Evolutionary conservation across 2,329 filamentous ascomycete species (phyloP).

Genomic region (Septoria petroselini): DNA sequence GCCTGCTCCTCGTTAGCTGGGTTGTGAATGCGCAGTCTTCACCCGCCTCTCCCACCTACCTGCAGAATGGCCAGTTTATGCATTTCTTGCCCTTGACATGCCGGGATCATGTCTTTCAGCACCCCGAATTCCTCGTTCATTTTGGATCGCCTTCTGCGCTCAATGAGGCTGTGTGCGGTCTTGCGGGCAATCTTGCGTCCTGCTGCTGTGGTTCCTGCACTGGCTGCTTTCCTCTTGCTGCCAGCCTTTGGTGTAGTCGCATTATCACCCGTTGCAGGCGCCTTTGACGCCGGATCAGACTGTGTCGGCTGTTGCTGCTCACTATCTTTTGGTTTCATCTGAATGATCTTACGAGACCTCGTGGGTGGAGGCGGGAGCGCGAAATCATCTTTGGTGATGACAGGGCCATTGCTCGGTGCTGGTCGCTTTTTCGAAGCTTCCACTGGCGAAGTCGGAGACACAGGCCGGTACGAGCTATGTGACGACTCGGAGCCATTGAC

Average conservation of each 20-base stretch:
- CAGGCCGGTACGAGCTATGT: conserved; percentile 41
- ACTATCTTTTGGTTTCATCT: conserved; percentile 74
- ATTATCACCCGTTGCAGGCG: conserved; percentile 23
- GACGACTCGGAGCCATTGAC: conserved; percentile 53
- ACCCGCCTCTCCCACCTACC: conserved; percentile 50
- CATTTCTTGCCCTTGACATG: conserved; percentile 92
- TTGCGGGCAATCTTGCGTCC: conserved; percentile 94
- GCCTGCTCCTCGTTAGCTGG: conserved; percentile 57
- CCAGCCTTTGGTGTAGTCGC: conserved; percentile 33
- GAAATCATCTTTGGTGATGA: conserved; percentile 60
- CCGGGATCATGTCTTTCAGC: conserved; percentile 91
- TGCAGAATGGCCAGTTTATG: conserved; percentile 94
- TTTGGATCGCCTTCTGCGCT: conserved; percentile 83
- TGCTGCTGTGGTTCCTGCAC: conserved; percentile 70
- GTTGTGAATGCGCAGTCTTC: not conserved
- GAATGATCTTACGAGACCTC: conserved; percentile 90
- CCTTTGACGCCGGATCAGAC: conserved; percentile 13
- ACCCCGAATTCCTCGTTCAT: conserved; percentile 99
- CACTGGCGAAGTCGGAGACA: conserved; percentile 45
- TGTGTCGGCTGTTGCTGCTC: conserved; percentile 32
- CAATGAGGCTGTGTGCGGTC: conserved; percentile 93
- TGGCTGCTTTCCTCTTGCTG: conserved; percentile 71
- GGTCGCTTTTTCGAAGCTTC: conserved; percentile 37
- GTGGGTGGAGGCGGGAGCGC: conserved; percentile 88
- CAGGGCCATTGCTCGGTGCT: conserved; percentile 23